phyloP scores from a whole-genome alignment of 805 yeast genomes.

The Jamesozyma jinghongensis region DNA sequence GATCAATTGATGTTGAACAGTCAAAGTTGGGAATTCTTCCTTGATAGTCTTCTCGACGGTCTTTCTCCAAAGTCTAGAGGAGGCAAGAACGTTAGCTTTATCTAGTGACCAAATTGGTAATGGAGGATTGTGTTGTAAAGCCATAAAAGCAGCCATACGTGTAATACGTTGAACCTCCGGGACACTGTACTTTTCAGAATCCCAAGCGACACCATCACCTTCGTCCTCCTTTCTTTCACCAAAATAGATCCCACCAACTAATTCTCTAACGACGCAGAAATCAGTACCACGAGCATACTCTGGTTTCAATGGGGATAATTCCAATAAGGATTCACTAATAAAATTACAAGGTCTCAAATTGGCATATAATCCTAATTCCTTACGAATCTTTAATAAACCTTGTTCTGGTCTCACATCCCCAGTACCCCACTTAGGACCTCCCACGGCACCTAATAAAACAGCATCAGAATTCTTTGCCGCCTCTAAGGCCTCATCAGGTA shows the following conservation, averaged over 20 bases:
- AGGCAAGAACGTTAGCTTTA: conserved; percentile 95
- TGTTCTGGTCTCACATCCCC: conserved; percentile 96
- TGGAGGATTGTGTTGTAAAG: conserved; percentile 89
- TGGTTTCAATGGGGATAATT: conserved; percentile 78
- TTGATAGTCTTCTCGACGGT: conserved; percentile 78
- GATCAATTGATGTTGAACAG: conserved; percentile 85
- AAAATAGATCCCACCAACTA: conserved; percentile 96
- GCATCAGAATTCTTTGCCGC: conserved; percentile 88
- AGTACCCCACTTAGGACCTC: conserved; percentile 99
- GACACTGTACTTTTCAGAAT: conserved; percentile 86
- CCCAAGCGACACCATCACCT: conserved; percentile 80
- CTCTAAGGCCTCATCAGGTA: conserved; percentile 73
- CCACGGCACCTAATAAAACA: conserved; percentile 95
- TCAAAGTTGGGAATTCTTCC: conserved; percentile 84
- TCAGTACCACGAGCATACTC: conserved; percentile 86
- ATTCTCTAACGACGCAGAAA: conserved; percentile 88
- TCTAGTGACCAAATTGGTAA: conserved; percentile 92
- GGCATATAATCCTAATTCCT: conserved; percentile 89
- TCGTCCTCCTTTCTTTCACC: conserved; percentile 93
- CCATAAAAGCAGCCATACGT: conserved; percentile 96
- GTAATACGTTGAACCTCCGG: conserved; percentile 92
- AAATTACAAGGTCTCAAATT: conserved; percentile 95
- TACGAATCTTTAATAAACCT: conserved; percentile 88
- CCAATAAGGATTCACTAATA: conserved; percentile 73
- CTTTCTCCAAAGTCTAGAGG: conserved; percentile 93